Percentiles rank a stretch among this genome's conserved stretches.
phyloP scores from a whole-genome alignment of 805 yeast species.

The Cyberlindnera amylophila region DNA sequence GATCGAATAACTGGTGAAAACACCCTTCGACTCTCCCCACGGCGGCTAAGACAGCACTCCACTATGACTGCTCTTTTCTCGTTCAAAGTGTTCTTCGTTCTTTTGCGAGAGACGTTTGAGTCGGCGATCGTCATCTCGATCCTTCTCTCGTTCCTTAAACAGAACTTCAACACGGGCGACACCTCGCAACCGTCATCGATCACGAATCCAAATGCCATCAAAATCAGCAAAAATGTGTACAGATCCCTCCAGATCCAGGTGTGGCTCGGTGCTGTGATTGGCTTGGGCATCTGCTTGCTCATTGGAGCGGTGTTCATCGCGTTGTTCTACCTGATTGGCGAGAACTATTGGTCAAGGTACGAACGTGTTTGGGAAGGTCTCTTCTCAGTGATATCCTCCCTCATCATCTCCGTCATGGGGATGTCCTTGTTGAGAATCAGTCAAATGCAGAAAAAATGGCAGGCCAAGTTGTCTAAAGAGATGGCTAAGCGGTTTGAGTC shows the following conservation, averaged over 20 bases:
- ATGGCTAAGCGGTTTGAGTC: slow-evolving; percentile 33
- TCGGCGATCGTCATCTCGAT: slow-evolving; percentile 92
- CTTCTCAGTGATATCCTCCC: slow-evolving; percentile 71
- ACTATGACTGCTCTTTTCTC: slow-evolving; percentile 28
- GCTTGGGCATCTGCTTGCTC: slow-evolving; percentile 63
- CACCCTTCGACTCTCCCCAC: too few species aligned
- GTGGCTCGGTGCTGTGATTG: slow-evolving; percentile 78
- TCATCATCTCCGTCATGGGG: slow-evolving; percentile 86
- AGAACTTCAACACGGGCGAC: slow-evolving; percentile 56
- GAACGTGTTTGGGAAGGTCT: slow-evolving; percentile 91
- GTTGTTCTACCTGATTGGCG: slow-evolving; percentile 75
- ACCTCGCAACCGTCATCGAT: neutral
- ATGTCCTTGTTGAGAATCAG: slow-evolving; percentile 76
- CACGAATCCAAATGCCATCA: slow-evolving; percentile 13
- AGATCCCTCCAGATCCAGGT: slow-evolving; percentile 58
- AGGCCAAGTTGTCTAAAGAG: slow-evolving; percentile 64
- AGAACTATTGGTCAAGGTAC: slow-evolving; percentile 81
- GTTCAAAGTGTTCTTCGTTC: slow-evolving; percentile 71
- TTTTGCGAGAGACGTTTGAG: slow-evolving; percentile 89
- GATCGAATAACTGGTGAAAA: too few species aligned
- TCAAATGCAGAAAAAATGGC: slow-evolving; percentile 81
- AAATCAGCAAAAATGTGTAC: slow-evolving; percentile 35
- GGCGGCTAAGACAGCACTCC: neutral
- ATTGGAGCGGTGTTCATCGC: slow-evolving; percentile 71
- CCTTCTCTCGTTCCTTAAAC: slow-evolving; percentile 84